Conservation (phyloP, 768 basidiomycete species). For the Tulasnella sp. region DNA sequence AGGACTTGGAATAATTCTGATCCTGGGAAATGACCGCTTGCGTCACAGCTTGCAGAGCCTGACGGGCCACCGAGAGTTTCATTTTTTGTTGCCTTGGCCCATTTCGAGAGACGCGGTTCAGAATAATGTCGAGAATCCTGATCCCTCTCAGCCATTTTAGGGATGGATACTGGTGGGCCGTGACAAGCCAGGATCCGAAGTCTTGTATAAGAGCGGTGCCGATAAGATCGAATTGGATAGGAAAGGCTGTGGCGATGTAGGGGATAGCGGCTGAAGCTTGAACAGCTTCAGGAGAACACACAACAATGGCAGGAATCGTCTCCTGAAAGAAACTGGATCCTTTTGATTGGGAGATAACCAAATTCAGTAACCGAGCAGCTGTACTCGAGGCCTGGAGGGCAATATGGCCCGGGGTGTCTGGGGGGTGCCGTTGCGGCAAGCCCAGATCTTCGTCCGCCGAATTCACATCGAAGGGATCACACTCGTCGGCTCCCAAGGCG, state of each 20-base stretch:
- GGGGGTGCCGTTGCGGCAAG: no score
- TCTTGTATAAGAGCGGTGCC: neutral
- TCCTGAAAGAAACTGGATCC: neutral
- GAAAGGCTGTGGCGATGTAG: neutral
- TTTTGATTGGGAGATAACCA: neutral
- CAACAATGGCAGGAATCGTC: neutral
- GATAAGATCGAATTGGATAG: neutral
- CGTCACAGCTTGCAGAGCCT: neutral
- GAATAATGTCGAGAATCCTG: neutral
- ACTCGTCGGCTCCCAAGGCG: neutral
- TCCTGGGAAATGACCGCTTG: neutral
- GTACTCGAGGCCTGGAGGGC: neutral
- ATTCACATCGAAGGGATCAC: neutral
- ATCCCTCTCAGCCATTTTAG: neutral
- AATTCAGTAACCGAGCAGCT: neutral
- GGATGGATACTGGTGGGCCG: neutral
- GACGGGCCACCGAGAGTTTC: neutral
- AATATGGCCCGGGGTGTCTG: neutral
- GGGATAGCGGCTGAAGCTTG: neutral
- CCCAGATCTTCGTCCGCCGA: no score
- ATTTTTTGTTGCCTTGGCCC: neutral
- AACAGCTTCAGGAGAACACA: no score
- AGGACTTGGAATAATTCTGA: no score
- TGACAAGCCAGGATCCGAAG: neutral
- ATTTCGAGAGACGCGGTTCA: neutral